A percentile compares a stretch with the other conserved stretches of the same genome.
These are phyloP conservation scores for Magnolia kwangsiensis DNA, from an alignment of 164 flowering plant species.

Conservation along the genomic window DNA sequence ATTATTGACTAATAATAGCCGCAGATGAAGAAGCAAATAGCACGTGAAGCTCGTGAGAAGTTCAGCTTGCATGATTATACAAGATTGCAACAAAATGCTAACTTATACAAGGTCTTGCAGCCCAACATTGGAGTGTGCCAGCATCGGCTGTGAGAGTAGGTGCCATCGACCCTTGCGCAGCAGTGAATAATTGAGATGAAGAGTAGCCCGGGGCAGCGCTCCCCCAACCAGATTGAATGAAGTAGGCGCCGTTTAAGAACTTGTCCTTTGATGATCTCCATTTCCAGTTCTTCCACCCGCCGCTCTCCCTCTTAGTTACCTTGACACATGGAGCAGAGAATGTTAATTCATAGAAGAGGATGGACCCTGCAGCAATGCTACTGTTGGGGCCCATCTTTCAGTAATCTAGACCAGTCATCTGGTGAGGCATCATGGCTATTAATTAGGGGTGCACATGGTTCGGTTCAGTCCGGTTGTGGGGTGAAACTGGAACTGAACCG, in stretches of 20 bases:
- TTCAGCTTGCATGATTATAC: too few species aligned
- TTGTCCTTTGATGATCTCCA: constrained; percentile 64
- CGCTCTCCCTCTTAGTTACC: constrained; percentile 65
- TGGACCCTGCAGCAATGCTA: too few species aligned
- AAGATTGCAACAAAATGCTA: background rate
- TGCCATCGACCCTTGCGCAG: constrained; percentile 39
- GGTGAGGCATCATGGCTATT: background rate
- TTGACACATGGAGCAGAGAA: constrained; percentile 5
- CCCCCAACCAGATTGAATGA: constrained; percentile 74
- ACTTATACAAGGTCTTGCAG: constrained; percentile 32
- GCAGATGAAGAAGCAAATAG: too few species aligned
- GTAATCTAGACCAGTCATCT: too few species aligned
- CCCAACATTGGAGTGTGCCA: constrained; percentile 47
- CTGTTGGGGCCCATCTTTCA: too few species aligned
- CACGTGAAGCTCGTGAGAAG: too few species aligned
- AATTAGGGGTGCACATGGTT: too few species aligned
- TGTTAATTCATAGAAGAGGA: too few species aligned
- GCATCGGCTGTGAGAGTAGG: constrained; percentile 58
- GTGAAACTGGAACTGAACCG: too few species aligned
- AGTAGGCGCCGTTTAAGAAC: constrained; percentile 72
- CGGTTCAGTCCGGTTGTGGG: too few species aligned
- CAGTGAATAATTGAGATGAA: constrained; percentile 36
- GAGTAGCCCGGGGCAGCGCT: constrained; percentile 47
- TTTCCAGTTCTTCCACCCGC: constrained; percentile 65
- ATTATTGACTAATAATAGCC: too few species aligned